These are phyloP conservation scores for Phytophthora foliorum DNA, from an alignment of 352 stramenopile genomes.

Conservation along the genomic window DNA sequence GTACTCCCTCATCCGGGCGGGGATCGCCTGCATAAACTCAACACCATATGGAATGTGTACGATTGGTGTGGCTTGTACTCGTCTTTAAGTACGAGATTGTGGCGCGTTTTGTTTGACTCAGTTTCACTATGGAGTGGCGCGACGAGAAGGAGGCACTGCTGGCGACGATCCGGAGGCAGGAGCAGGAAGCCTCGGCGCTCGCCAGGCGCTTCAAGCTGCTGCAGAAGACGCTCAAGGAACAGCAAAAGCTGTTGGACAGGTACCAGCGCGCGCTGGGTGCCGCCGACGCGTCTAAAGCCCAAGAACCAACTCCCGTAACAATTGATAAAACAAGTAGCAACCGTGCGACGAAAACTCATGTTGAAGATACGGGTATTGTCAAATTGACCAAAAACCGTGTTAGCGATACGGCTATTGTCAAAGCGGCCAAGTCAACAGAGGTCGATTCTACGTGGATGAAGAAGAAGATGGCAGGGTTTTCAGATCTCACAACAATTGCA, in stretches of 20 bases:
- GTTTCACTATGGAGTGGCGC: conserved; percentile 45
- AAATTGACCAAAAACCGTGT: conserved; percentile 3
- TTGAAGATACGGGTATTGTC: background rate
- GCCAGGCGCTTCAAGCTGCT: conserved; percentile 70
- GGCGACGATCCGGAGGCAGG: conserved; percentile 55
- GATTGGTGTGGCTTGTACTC: background rate
- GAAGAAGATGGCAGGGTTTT: conserved; percentile 16
- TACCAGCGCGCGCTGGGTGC: conserved; percentile 61
- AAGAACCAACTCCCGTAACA: background rate
- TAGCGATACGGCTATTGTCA: conserved; percentile 8
- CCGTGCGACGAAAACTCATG: background rate
- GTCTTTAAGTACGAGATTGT: conserved; percentile 19
- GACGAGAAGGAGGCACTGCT: conserved; percentile 57
- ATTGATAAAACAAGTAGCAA: conserved; percentile 23
- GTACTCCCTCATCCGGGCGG: too few relatives aligned
- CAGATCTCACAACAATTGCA: conserved; percentile 1
- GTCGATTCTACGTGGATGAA: conserved; percentile 20
- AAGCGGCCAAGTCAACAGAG: conserved; percentile 1
- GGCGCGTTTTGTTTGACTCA: conserved; percentile 29
- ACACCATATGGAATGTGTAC: conserved; percentile 4
- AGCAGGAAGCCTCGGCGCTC: conserved; percentile 48
- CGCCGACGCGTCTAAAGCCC: background rate
- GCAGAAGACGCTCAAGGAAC: conserved; percentile 67
- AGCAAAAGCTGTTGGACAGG: conserved; percentile 77
- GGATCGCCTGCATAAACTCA: too few relatives aligned